These are phyloP conservation scores for Aphanoascus verrucosus DNA, from an alignment of 2,329 filamentous ascomycete species.

Conservation along the genomic window DNA sequence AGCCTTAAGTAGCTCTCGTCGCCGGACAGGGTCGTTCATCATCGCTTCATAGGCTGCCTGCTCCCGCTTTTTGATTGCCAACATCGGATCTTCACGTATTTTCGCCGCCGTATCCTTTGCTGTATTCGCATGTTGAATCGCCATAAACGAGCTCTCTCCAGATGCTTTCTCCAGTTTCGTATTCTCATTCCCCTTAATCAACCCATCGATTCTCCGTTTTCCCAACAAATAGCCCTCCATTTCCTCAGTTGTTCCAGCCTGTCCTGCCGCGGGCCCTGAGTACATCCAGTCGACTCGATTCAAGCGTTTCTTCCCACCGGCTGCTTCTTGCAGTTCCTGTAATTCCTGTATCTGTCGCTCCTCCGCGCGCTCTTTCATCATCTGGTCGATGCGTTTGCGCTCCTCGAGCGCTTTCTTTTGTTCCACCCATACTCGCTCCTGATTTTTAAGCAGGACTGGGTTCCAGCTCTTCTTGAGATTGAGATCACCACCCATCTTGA, in stretches of 20 bases:
- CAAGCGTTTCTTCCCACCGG: constrained; percentile 67
- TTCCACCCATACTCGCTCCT: constrained; percentile 79
- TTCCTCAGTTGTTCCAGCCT: constrained; percentile 69
- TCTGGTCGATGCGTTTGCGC: constrained; percentile 83
- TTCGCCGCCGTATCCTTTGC: constrained; percentile 73
- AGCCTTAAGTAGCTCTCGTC: constrained; percentile 55
- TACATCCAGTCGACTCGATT: constrained; percentile 99
- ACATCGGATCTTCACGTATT: constrained; percentile 77
- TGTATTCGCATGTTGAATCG: constrained; percentile 55
- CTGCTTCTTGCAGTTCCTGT: constrained; percentile 76
- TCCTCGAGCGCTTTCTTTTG: constrained; percentile 89
- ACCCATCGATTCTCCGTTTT: constrained; percentile 79
- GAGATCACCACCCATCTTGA: constrained; percentile 55
- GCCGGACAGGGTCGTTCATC: constrained; percentile 38
- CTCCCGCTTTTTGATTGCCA: constrained; percentile 89
- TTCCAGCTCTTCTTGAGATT: constrained; percentile 96
- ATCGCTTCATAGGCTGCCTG: constrained; percentile 60
- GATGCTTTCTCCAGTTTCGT: constrained; percentile 71
- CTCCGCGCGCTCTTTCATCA: constrained; percentile 85
- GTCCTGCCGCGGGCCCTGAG: constrained; percentile 67
- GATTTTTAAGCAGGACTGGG: constrained; percentile 80
- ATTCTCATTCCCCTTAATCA: constrained; percentile 70
- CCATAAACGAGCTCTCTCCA: constrained; percentile 52
- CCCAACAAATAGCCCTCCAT: constrained; percentile 88
- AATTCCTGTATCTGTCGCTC: constrained; percentile 88